Evolutionary conservation across 2,329 filamentous ascomycete genomes (phyloP), one percentile per base, ranked within the genome.

Genomic region (Orbilia quercus): DNA sequence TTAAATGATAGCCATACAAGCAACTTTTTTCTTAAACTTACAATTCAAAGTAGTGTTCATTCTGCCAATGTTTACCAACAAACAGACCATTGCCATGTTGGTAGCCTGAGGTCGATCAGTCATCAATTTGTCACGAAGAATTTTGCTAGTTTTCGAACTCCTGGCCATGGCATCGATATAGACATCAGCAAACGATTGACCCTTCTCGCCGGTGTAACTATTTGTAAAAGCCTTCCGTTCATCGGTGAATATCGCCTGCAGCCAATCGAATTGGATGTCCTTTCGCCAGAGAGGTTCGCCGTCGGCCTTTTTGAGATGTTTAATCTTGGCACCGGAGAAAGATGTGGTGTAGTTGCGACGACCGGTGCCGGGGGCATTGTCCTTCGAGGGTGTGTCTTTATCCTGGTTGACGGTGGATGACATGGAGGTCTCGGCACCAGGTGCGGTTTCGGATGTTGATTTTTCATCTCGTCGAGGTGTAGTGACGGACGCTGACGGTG

Each of bases 21-120:
- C 14, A 16, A 16, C 40, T 18, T n/a, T 55, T 38, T 1, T 9
- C 5, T 7, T 7, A 34, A 31, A 81, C 88, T 79, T 84, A 96
- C 93, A 98, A 79, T 99, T 99, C 51, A 99, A 84, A 0, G 95
- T 99, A 1, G 95, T 99, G 81, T 99, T 99, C 95, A 99, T 99
- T 75, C 95, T 87, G 69, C 95, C 95, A 75, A 99, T 91, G 79
- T 99, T 99, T 80, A 99, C 95, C 78, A 99, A 83, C 76, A 99
- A 83, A 81, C 95, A 99, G 70, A 99, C 94, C 95, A 99, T 99
- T 59, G 95, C 95, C 95, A 99, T 99, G 79, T 92, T 94, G 80
- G 96, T 92, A 36, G 94, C 95, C 20, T 93, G 93, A 76, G 92
- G 89, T 78, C 91, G 89, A 80, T 99, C 95, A 77, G 90, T 95